Evolutionary conservation across 108 stramenopile genomes (phyloP).

Genomic region (Cyclotella sp.): DNA sequence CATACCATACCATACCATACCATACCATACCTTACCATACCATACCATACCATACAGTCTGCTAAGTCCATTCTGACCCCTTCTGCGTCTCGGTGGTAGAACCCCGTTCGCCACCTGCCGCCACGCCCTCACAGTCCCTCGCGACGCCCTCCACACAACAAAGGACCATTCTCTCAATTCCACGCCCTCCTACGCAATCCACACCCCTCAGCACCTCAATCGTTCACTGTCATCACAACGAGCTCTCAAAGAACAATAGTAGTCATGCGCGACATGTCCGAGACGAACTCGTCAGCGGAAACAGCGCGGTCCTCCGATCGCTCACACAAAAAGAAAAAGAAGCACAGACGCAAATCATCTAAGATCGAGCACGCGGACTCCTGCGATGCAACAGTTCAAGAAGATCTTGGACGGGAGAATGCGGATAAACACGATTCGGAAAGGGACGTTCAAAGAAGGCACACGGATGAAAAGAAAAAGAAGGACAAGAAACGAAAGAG

Average conservation of each 20-base stretch:
- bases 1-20: too few relatives aligned
- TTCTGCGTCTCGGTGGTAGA: too few relatives aligned
- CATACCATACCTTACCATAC: too few relatives aligned
- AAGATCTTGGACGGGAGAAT: neutral
- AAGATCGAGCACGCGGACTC: too few relatives aligned
- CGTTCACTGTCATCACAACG: neutral
- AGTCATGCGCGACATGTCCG: neutral
- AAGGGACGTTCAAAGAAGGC: neutral
- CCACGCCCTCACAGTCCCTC: too few relatives aligned
- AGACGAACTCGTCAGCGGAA: neutral
- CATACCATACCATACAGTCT: too few relatives aligned
- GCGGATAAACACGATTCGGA: neutral
- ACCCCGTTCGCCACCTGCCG: too few relatives aligned
- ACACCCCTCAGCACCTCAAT: too few relatives aligned
- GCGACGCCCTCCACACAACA: too few relatives aligned
- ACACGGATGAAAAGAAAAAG: slow-evolving; percentile 19
- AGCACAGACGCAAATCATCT: neutral
- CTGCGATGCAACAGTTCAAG: neutral
- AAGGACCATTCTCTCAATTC: too few relatives aligned
- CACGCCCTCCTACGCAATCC: too few relatives aligned
- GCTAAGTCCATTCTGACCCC: too few relatives aligned
- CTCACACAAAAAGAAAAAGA: neutral
- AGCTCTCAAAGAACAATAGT: neutral
- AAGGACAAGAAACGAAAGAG: slow-evolving; percentile 15
- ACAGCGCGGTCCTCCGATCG: neutral